Conservation (phyloP, 2,329 filamentous ascomycete genomes). For the Fusarium compactum region DNA sequence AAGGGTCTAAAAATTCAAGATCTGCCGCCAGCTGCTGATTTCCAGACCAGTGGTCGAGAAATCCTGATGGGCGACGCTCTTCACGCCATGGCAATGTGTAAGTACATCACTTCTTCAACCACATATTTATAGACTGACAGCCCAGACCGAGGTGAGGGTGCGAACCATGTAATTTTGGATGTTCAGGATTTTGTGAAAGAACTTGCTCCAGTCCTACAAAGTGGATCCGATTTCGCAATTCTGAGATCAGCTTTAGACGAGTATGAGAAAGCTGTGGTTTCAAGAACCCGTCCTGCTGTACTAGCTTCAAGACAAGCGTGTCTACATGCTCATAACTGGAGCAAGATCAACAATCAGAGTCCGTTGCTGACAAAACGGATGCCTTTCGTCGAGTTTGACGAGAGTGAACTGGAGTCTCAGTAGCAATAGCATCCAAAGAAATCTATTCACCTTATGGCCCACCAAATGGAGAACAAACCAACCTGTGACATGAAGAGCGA, state of each 20-base stretch:
- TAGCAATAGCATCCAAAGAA: not conserved
- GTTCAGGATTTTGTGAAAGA: slow-evolving; percentile 58
- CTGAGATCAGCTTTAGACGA: slow-evolving; percentile 50
- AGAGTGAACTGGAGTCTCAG: not conserved
- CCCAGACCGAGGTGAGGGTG: slow-evolving; percentile 67
- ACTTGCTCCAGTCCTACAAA: slow-evolving; percentile 40
- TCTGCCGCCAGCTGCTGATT: slow-evolving; percentile 56
- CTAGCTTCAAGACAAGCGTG: slow-evolving; percentile 65
- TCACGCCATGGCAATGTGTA: slow-evolving; percentile 72
- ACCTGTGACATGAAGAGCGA: not conserved
- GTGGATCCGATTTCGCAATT: not conserved
- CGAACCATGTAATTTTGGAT: slow-evolving; percentile 68
- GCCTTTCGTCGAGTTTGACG: slow-evolving; percentile 38
- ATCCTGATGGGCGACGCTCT: slow-evolving; percentile 67
- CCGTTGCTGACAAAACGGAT: slow-evolving; percentile 56
- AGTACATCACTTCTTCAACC: slow-evolving; percentile 27
- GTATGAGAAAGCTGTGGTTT: slow-evolving; percentile 61
- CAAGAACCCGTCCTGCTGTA: slow-evolving; percentile 60
- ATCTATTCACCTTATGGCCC: no score
- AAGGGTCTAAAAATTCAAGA: slow-evolving; percentile 62
- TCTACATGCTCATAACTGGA: slow-evolving; percentile 66
- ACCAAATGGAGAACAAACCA: not conserved
- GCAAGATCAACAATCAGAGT: slow-evolving; percentile 53
- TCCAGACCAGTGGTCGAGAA: slow-evolving; percentile 56
- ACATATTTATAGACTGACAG: fast-evolving